A percentile compares a stretch with the other conserved stretches of the same genome.
These are phyloP conservation scores for Flammula alnicola DNA, from an alignment of 1,284 basidiomycete genomes.

Conservation along the genomic window DNA sequence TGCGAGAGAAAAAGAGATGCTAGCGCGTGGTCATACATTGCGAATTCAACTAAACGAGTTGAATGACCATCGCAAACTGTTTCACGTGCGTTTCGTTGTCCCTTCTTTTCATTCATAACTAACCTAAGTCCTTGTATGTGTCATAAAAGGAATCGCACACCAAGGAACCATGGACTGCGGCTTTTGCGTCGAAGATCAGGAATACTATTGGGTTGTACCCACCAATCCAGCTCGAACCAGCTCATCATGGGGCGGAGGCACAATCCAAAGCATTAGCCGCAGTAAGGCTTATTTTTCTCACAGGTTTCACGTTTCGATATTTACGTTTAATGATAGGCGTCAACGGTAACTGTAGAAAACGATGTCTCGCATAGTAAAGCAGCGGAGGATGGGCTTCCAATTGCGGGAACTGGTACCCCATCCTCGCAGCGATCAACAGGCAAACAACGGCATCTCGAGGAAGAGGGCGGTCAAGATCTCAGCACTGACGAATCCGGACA, in stretches of 20 bases:
- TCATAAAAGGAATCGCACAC: slow-evolving; percentile 28
- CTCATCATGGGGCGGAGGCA: not conserved
- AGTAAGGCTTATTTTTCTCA: too few species aligned
- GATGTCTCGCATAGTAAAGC: too few species aligned
- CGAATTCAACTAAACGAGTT: slow-evolving; percentile 79
- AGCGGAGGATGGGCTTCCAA: too few species aligned
- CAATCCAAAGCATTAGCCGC: not conserved
- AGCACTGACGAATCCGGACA: slow-evolving; percentile 4
- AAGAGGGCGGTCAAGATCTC: not conserved
- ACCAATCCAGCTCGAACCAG: slow-evolving; percentile 2
- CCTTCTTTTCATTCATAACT: not conserved
- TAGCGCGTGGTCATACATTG: slow-evolving; percentile 52
- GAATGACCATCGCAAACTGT: slow-evolving; percentile 68
- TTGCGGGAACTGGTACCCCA: too few species aligned
- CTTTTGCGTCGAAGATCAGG: slow-evolving; percentile 10
- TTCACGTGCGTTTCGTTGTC: slow-evolving; percentile 53
- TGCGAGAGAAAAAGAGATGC: slow-evolving; percentile 74
- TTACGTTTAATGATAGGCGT: too few species aligned
- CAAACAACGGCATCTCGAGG: slow-evolving; percentile 10
- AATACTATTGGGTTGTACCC: slow-evolving; percentile 11
- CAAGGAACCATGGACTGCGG: slow-evolving; percentile 23
- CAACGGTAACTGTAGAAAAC: too few species aligned
- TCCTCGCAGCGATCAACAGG: not conserved
- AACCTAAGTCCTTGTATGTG: not conserved
- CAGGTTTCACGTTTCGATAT: too few species aligned